Evolutionary conservation across 345 rosid species (phyloP).

Genomic region (Boechera divaricarpa): DNA sequence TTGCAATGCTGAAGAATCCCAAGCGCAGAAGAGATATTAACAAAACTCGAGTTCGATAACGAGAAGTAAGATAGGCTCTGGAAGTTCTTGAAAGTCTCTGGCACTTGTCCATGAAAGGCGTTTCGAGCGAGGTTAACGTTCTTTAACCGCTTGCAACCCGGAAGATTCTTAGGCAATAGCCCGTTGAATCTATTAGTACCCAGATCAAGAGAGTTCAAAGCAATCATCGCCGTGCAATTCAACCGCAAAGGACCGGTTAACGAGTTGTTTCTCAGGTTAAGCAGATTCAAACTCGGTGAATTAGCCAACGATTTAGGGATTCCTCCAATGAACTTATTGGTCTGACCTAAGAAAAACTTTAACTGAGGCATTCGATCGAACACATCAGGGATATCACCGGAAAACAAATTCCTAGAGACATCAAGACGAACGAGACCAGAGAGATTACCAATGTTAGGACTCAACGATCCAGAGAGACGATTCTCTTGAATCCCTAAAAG

Average conservation of each 20-base stretch:
- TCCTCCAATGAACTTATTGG: slow-evolving; percentile 59
- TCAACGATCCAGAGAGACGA: slow-evolving; percentile 58
- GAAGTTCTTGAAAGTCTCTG: slow-evolving; percentile 63
- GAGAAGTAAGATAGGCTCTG: slow-evolving; percentile 67
- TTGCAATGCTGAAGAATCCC: slow-evolving; percentile 66
- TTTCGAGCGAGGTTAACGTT: slow-evolving; percentile 72
- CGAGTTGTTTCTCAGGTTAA: slow-evolving; percentile 77
- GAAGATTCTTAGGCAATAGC: slow-evolving; percentile 59
- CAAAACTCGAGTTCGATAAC: slow-evolving; percentile 62
- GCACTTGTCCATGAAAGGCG: slow-evolving; percentile 63
- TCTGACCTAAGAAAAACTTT: slow-evolving; percentile 51
- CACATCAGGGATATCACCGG: slow-evolving; percentile 69
- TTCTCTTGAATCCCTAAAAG: slow-evolving; percentile 60
- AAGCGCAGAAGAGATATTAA: slow-evolving; percentile 61
- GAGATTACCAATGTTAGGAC: slow-evolving; percentile 51
- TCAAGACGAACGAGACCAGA: slow-evolving; percentile 59
- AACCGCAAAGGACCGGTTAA: slow-evolving; percentile 58
- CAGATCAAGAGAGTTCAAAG: slow-evolving; percentile 66
- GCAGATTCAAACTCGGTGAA: slow-evolving; percentile 54
- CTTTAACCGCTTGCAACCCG: slow-evolving; percentile 56
- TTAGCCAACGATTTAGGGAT: slow-evolving; percentile 68
- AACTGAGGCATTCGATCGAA: slow-evolving; percentile 49
- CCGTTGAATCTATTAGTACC: slow-evolving; percentile 67
- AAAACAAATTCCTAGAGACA: slow-evolving; percentile 56
- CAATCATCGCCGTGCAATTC: slow-evolving; percentile 65